Base-by-base conservation (phyloP, 495 filamentous ascomycete genomes). In the Talaromyces borbonicus region DNA sequence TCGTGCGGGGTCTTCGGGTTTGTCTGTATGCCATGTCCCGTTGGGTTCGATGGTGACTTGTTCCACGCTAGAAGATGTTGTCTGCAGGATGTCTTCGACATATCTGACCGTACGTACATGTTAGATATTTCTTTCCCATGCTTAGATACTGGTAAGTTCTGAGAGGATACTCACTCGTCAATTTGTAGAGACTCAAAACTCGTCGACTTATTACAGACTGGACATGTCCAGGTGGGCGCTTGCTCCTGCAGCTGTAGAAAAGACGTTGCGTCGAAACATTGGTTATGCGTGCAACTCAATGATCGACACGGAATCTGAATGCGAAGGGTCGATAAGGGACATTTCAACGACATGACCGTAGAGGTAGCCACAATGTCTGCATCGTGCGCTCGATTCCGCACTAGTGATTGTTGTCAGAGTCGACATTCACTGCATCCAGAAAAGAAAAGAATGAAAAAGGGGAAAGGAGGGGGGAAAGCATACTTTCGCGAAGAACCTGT, bases 201-300 rank as follows among this genome's bases (percentile, higher is more conserved):
- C 7, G 87, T 79, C 0, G 78, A 64, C 52, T 95, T 93, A 58
- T 80, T 87, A 65, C 92, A 98, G 20, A 95, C 81, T 6, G 92
- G 92, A 55, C 92, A 98, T 16, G 78, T 70, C 92, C 92, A 98
- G 8, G 88, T 90, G 16, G 92, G 90, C 0, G 86, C 90, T 68
- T 98, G 92, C 59, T 96, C 89, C 56, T 96, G 89, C 29, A 98
- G 59, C 53, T 95, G 87, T 11, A 98, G 70, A 53, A 95, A 98
- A 2, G 87, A 93, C 2, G 78, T 79, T n/a, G 83, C 92, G 61
- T 98, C 92, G 58, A 97, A 97, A 56, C 92, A 97, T 54, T 92
- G 87, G 31, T 90, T 88, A 64, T 98, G 92, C 6, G 74, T 83
- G 60, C 92, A 98, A 18, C 80, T 57, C 7, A 78, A 71, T 2